Percentiles rank a stretch among this genome's conserved stretches.
Conservation (phyloP, 371 early-diverging fungal genomes). For the Apophysomyces elegans region DNA sequence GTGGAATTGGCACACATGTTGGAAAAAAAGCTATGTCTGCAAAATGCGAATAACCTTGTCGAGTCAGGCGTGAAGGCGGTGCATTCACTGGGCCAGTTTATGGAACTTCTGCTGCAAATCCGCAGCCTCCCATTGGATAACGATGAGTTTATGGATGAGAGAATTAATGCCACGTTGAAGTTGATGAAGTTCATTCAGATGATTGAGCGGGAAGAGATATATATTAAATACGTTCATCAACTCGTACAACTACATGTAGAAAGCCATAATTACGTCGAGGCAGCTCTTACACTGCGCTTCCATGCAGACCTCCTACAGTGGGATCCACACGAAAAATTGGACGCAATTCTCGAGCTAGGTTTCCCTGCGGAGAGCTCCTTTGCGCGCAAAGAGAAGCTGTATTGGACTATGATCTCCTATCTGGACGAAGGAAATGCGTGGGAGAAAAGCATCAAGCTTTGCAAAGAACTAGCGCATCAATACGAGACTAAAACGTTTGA, state of each 20-base stretch:
- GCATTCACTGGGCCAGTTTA: slow-evolving; percentile 57
- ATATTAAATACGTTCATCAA: slow-evolving; percentile 75
- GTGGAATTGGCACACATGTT: slow-evolving; percentile 35
- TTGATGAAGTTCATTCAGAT: slow-evolving; percentile 68
- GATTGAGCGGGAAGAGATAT: slow-evolving; percentile 67
- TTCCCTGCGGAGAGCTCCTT: slow-evolving; percentile 60
- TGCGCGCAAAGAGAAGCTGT: slow-evolving; percentile 70
- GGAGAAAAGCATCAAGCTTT: slow-evolving; percentile 72
- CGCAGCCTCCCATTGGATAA: slow-evolving; percentile 61
- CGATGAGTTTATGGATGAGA: slow-evolving; percentile 69
- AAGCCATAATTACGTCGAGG: slow-evolving; percentile 69
- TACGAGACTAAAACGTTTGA: slow-evolving; percentile 62
- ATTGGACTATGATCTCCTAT: slow-evolving; percentile 61
- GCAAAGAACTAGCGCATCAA: slow-evolving; percentile 63
- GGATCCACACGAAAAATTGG: slow-evolving; percentile 53
- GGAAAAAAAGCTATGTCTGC: slow-evolving; percentile 29
- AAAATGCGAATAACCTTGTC: slow-evolving; percentile 25
- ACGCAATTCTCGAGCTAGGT: slow-evolving; percentile 56
- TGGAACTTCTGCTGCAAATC: slow-evolving; percentile 60
- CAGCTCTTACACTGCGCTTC: slow-evolving; percentile 69
- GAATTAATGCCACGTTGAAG: slow-evolving; percentile 64
- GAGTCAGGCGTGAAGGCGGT: slow-evolving; percentile 47
- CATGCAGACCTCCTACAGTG: slow-evolving; percentile 75
- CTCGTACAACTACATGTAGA: slow-evolving; percentile 65
- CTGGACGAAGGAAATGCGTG: slow-evolving; percentile 71